Evolutionary conservation across 2,329 filamentous ascomycete genomes (phyloP).

Genomic region (Ophiocordyceps camponoti-rufipedis): DNA sequence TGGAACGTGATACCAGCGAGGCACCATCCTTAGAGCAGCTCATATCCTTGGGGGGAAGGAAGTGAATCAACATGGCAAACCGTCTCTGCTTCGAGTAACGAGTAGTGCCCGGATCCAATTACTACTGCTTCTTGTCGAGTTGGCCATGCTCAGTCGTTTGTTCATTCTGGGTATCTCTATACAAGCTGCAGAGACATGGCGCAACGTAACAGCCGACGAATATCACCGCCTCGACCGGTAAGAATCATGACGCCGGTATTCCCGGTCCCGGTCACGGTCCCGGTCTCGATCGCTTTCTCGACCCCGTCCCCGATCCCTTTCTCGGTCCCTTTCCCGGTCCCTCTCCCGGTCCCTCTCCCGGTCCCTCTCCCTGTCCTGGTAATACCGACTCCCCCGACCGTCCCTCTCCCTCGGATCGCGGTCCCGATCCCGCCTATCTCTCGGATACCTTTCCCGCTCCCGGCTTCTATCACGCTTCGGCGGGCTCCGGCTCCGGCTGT

Average conservation of each 20-base stretch:
- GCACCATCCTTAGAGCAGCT: too few relatives aligned
- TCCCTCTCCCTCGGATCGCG: constrained; percentile 11
- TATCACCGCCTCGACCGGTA: constrained; percentile 2
- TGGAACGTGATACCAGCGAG: background rate
- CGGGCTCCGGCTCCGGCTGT: constrained; percentile 14
- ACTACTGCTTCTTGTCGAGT: background rate
- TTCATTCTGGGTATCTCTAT: background rate
- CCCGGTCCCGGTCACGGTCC: constrained; percentile 8
- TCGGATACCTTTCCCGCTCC: constrained; percentile 11
- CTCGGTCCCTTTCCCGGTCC: too few relatives aligned
- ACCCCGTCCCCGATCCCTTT: too few relatives aligned
- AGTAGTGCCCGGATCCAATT: too few relatives aligned
- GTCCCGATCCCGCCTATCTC: constrained; percentile 9
- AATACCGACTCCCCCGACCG: constrained; percentile 7
- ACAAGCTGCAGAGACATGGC: background rate
- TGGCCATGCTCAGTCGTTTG: background rate
- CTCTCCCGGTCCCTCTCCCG: background rate
- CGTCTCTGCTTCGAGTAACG: background rate
- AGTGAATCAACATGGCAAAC: background rate
- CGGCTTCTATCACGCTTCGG: constrained; percentile 13
- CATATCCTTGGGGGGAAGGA: background rate
- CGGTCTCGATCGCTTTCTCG: background rate
- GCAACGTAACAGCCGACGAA: too few relatives aligned
- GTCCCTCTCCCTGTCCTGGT: background rate
- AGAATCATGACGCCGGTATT: constrained; percentile 5